Evolutionary conservation across 768 basidiomycete species (phyloP).

Genomic region (Trametes maxima): DNA sequence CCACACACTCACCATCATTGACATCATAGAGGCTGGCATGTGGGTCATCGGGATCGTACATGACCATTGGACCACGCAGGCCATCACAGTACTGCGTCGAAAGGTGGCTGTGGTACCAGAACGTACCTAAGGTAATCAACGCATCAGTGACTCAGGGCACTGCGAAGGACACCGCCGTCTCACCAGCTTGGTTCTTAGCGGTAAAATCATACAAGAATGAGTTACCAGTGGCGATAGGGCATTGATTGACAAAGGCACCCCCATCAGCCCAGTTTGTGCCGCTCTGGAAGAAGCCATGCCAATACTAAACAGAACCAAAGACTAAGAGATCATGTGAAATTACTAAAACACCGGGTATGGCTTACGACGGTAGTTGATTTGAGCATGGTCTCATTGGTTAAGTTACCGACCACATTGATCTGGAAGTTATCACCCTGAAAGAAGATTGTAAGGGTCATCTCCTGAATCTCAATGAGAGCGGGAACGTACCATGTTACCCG

Average conservation of each 20-base stretch:
- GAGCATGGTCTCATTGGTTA: slow-evolving; percentile 25
- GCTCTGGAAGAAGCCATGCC: slow-evolving; percentile 53
- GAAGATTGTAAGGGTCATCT: too few species aligned
- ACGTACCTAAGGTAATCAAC: slow-evolving; percentile 25
- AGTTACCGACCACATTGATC: slow-evolving; percentile 28
- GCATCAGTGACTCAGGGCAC: not conserved
- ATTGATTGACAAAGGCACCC: slow-evolving; percentile 46
- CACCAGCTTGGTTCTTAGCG: slow-evolving; percentile 31
- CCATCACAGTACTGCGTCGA: slow-evolving; percentile 45
- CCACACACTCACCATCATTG: slow-evolving; percentile 25
- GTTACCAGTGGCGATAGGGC: slow-evolving; percentile 38
- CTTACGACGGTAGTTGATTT: slow-evolving; percentile 28
- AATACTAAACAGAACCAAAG: slow-evolving; percentile 30
- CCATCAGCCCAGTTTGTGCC: slow-evolving; percentile 51
- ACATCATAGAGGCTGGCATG: slow-evolving; percentile 33
- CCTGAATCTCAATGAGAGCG: too few species aligned
- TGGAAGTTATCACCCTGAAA: slow-evolving; percentile 28
- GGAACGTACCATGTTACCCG: slow-evolving; percentile 3
- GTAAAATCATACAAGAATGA: slow-evolving; percentile 46
- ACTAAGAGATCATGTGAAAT: not conserved
- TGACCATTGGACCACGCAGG: slow-evolving; percentile 39
- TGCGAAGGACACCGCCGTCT: not conserved
- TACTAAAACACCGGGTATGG: too few species aligned
- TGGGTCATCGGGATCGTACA: slow-evolving; percentile 37
- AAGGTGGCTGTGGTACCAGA: slow-evolving; percentile 47